These are phyloP conservation scores for Solanum ahanhuiri DNA, from an alignment of 257 asterid genomes.

Conservation along the genomic window DNA sequence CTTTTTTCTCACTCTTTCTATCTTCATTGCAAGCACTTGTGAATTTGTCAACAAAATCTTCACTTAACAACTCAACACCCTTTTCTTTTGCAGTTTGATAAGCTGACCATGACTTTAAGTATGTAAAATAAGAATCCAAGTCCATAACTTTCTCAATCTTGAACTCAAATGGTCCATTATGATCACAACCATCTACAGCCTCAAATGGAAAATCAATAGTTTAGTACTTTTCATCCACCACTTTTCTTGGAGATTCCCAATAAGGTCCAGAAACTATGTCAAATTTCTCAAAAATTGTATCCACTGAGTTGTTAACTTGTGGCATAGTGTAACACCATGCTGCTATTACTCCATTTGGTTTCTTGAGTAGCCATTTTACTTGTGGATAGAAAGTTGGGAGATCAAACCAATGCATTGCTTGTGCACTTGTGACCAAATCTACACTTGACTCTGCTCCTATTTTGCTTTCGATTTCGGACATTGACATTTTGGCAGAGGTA, in stretches of 20 bases:
- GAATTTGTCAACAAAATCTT: slow-evolving; percentile 8
- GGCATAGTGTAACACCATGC: slow-evolving; percentile 14
- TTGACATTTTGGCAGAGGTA: slow-evolving; percentile 18
- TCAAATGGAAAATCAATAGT: slow-evolving; percentile 22
- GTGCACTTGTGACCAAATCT: slow-evolving; percentile 16
- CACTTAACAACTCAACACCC: slow-evolving; percentile 21
- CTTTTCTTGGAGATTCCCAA: slow-evolving; percentile 8
- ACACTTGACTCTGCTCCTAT: slow-evolving; percentile 9
- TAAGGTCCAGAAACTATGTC: not conserved
- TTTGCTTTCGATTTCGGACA: slow-evolving; percentile 1
- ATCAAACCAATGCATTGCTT: slow-evolving; percentile 35
- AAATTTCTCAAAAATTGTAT: not conserved
- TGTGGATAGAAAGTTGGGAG: slow-evolving; percentile 21
- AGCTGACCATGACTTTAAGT: slow-evolving; percentile 21
- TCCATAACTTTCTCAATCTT: slow-evolving; percentile 16
- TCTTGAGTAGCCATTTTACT: slow-evolving; percentile 13
- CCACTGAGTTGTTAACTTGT: slow-evolving; percentile 2
- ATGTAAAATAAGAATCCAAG: slow-evolving; percentile 9
- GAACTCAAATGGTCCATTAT: slow-evolving; percentile 9
- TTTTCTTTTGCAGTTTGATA: slow-evolving; percentile 12
- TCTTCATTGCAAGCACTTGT: slow-evolving; percentile 30
- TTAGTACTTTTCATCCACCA: not conserved
- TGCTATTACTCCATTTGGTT: slow-evolving; percentile 16
- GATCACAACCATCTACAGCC: slow-evolving; percentile 14
- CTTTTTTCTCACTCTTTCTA: not conserved